These are phyloP conservation scores for Kodamaea laetipori DNA, from an alignment of 805 yeast species.

Conservation along the genomic window DNA sequence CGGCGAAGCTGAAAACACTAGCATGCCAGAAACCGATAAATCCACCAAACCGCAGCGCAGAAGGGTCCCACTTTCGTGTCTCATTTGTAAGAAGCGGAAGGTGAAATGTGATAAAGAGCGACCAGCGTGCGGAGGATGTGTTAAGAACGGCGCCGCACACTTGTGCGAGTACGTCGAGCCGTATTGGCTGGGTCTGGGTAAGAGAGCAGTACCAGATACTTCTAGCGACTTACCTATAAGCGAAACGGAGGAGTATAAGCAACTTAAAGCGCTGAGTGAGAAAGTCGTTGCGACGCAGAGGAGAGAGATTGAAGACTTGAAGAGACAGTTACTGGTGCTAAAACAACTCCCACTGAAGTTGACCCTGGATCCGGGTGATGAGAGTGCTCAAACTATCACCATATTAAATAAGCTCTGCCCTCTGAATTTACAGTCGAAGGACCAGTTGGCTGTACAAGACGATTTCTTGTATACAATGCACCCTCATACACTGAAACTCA, in stretches of 20 bases:
- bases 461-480: conserved; percentile 20
- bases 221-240: conserved; percentile 6
- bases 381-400: conserved; percentile 14
- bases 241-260: conserved; percentile 21
- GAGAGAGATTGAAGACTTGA: conserved; percentile 34
- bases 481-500: conserved; percentile 1
- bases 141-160: conserved; percentile 42
- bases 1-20: too few relatives aligned
- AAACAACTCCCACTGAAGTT: conserved; percentile 15
- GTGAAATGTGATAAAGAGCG: conserved; percentile 46
- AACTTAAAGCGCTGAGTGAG: conserved; percentile 22
- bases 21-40: conserved; percentile 13
- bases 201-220: neutral
- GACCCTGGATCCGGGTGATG: conserved; percentile 2
- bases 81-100: conserved; percentile 42
- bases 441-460: conserved; percentile 18
- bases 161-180: conserved; percentile 45
- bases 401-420: conserved; percentile 28
- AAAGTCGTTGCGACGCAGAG: conserved; percentile 28
- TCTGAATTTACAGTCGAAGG: conserved; percentile 10
- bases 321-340: conserved; percentile 27
- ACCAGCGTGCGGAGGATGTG: conserved; percentile 46
- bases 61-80: conserved; percentile 43
- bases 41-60: conserved; percentile 23
- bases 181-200: conserved; percentile 28